These are phyloP conservation scores for Cercospora zeae-maydis DNA, from an alignment of 2,329 filamentous ascomycete genomes.

Conservation along the genomic window DNA sequence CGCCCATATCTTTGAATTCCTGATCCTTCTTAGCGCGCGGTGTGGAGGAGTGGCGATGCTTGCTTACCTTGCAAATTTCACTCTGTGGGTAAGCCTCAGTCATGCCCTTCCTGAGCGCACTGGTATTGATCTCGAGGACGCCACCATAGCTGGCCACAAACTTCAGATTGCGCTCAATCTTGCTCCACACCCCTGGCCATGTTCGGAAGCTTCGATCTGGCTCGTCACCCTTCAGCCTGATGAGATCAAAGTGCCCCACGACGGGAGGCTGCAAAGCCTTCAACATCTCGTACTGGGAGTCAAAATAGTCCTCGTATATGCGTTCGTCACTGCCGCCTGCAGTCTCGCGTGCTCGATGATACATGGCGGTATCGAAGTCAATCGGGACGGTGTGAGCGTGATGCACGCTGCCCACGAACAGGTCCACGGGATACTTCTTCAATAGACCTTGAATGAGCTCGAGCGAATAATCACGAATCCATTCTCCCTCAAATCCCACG, in stretches of 20 bases:
- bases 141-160: constrained; percentile 70
- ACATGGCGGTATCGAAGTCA: constrained; percentile 72
- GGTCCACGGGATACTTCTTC: constrained; percentile 65
- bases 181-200: constrained; percentile 63
- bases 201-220: constrained; percentile 53
- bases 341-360: constrained; percentile 57
- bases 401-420: constrained; percentile 90
- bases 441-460: constrained; percentile 58
- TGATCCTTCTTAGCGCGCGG: constrained; percentile 33
- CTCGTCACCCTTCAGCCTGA: constrained; percentile 72
- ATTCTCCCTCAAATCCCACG: constrained; percentile 90
- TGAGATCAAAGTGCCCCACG: constrained; percentile 91
- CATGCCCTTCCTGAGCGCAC: constrained; percentile 83
- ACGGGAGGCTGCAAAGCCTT: constrained; percentile 66
- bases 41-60: constrained; percentile 24
- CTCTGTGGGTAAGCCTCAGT: constrained; percentile 82
- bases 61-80: constrained; percentile 67
- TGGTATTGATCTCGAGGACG: constrained; percentile 84
- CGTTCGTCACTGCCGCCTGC: constrained; percentile 63
- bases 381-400: constrained; percentile 85
- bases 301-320: constrained; percentile 83
- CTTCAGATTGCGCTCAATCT: constrained; percentile 69
- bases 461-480: constrained; percentile 70
- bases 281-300: constrained; percentile 81
- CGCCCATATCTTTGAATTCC: constrained; percentile 69